phyloP scores from a whole-genome alignment of 495 filamentous ascomycete species.

The Talaromyces adpressus region DNA sequence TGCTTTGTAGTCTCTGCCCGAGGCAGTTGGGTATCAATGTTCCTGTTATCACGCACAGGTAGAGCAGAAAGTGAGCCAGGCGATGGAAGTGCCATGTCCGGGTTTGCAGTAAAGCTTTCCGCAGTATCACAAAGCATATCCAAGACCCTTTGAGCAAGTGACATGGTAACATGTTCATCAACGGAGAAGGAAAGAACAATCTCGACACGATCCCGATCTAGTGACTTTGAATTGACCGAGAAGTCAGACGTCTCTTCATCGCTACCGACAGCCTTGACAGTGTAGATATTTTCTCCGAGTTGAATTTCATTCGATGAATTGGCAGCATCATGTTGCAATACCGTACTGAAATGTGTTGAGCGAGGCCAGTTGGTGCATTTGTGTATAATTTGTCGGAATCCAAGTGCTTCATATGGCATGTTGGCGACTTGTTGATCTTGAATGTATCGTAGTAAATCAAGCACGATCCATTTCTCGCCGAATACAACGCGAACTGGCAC shows the following conservation, averaged over 20 bases:
- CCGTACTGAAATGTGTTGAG: constrained; percentile 40
- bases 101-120: constrained; percentile 36
- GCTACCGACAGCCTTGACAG: constrained; percentile 40
- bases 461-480: constrained; percentile 36
- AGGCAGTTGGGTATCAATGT: neutral
- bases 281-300: constrained; percentile 41
- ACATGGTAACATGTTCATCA: constrained; percentile 32
- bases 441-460: constrained; percentile 46
- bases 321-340: constrained; percentile 43
- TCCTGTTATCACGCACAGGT: constrained; percentile 19
- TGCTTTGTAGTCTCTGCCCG: constrained; percentile 12
- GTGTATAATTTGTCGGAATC: constrained; percentile 51
- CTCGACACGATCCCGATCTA: constrained; percentile 31
- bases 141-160: constrained; percentile 36
- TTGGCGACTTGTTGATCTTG: constrained; percentile 54
- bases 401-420: constrained; percentile 52
- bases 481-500: constrained; percentile 51
- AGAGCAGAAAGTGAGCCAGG: constrained; percentile 31
- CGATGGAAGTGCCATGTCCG: constrained; percentile 35
- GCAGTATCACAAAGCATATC: constrained; percentile 43
- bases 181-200: constrained; percentile 39
- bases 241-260: constrained; percentile 47
- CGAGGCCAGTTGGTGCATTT: constrained; percentile 54
- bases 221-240: constrained; percentile 39
- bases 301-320: constrained; percentile 33